Base-by-base conservation (phyloP, 208 protist species). In the Kentomonas sorsogonicus region DNA sequence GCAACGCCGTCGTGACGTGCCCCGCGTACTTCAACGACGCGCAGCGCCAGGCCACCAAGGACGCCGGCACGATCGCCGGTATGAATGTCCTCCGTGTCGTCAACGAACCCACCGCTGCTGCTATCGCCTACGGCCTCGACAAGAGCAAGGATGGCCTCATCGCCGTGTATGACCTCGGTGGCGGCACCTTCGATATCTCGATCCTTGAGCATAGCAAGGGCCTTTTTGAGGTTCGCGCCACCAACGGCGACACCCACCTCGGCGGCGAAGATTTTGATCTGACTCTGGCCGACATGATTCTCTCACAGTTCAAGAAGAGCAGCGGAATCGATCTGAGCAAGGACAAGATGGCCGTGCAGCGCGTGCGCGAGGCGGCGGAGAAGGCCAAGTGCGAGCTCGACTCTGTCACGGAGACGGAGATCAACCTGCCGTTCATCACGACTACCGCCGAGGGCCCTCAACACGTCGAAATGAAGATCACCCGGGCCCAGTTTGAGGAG, bases 261-360 rank as follows among this genome's bases (percentile, higher is more conserved):
- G 98, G 98, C 46, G 98, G 98, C 38, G 98, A 99, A 77, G 98
- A 99, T 83, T 99, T 99, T 63, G 98, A 99, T 69, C 70, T 89
- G 25, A 53, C 43, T 11, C 36, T 99, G n/a, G 48, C 95, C 4
- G 57, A 96, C 45, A 83, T 95, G 55, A 69, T 99, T 16, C 27
- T 96, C 11, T 36, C 64, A 4, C 80, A 97, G 58, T 99, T 99
- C 82, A 95, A 97, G 77, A 97, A 96, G 69, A 71, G 77, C 50
- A 58, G 86, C 23, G 76, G 77, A 18, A 86, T 98, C 50, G 97
- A 99, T 79, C 62, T 99, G 29, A 63, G 59, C 40, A 89, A 96
- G 57, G 96, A 99, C 71, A 68, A 56, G 13, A 84, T 98, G 51
- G 97, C 97, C 30, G 47, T 99, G 3, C 94, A 98, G 77, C 87